Percentiles rank a stretch among this genome's conserved stretches.
These are phyloP conservation scores for Strobilomyces dryophilus DNA, from an alignment of 768 basidiomycete genomes.

Conservation along the genomic window DNA sequence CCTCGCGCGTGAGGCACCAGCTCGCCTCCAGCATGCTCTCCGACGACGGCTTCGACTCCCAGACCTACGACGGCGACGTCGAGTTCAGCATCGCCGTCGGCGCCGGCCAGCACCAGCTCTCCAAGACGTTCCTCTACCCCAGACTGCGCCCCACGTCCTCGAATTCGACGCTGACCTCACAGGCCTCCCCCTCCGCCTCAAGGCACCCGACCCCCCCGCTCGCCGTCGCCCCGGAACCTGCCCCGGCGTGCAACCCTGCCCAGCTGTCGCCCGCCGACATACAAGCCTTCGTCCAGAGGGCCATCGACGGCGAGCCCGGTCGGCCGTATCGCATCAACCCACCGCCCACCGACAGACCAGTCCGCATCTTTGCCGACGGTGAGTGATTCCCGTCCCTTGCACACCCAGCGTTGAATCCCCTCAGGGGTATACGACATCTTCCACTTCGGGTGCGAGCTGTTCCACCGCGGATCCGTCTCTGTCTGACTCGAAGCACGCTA, in stretches of 20 bases:
- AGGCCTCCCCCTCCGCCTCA: constrained; percentile 26
- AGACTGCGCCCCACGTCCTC: constrained; percentile 43
- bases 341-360: constrained; percentile 76
- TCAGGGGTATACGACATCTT: constrained; percentile 94
- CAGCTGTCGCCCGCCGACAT: constrained; percentile 73
- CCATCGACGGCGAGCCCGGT: constrained; percentile 65
- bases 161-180: constrained; percentile 49
- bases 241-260: constrained; percentile 56
- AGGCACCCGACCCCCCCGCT: constrained; percentile 18
- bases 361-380: constrained; percentile 95
- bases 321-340: constrained; percentile 79
- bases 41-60: constrained; percentile 76
- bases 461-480: neutral
- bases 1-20: constrained; percentile 42
- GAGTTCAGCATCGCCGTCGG: constrained; percentile 71
- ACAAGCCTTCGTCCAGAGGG: constrained; percentile 67
- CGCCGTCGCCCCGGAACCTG: constrained; percentile 32
- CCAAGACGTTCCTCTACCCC: constrained; percentile 25
- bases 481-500: constrained; percentile 29
- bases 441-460: constrained; percentile 76
- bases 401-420: neutral
- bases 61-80: constrained; percentile 88
- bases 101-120: constrained; percentile 36
- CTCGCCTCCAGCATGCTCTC: constrained; percentile 53
- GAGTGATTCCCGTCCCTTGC: constrained; percentile 17